Evolutionary conservation across 805 yeast genomes (phyloP).

Genomic region (Lachancea nothofagi): DNA sequence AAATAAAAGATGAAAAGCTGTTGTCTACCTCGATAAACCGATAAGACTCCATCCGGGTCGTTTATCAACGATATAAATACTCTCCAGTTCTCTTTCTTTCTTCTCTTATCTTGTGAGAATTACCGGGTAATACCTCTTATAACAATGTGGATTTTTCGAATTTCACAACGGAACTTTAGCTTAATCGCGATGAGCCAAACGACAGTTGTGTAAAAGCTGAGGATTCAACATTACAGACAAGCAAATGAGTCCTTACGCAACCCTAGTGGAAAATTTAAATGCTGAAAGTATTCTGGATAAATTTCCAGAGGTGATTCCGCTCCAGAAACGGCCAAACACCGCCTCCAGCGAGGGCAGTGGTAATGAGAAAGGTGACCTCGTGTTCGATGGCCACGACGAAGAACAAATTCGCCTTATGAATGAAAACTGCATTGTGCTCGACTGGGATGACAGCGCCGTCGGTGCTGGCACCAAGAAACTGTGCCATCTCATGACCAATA

Average conservation of each 20-base stretch:
- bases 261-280: constrained; percentile 48
- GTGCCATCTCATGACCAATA: constrained; percentile 84
- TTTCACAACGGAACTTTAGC: no score
- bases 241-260: constrained; percentile 36
- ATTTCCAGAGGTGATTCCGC: constrained; percentile 67
- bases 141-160: no score
- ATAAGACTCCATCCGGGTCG: no score
- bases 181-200: no score
- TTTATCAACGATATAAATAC: no score
- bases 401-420: constrained; percentile 95
- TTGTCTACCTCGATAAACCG: no score
- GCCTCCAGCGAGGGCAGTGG: constrained; percentile 34
- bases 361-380: constrained; percentile 33
- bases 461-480: constrained; percentile 94
- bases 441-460: constrained; percentile 77
- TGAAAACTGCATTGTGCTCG: constrained; percentile 90
- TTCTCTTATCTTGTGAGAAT: no score
- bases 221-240: neutral
- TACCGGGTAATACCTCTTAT: no score
- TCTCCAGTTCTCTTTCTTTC: no score
- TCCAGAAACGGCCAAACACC: constrained; percentile 55
- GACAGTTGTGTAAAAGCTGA: no score
- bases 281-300: constrained; percentile 45
- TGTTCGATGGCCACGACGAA: constrained; percentile 84
- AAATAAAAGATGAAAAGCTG: no score